A percentile compares a stretch with the other conserved stretches of the same genome.
These are phyloP conservation scores for Syzygium malaccense DNA, from an alignment of 441 rosid genomes.

Conservation along the genomic window DNA sequence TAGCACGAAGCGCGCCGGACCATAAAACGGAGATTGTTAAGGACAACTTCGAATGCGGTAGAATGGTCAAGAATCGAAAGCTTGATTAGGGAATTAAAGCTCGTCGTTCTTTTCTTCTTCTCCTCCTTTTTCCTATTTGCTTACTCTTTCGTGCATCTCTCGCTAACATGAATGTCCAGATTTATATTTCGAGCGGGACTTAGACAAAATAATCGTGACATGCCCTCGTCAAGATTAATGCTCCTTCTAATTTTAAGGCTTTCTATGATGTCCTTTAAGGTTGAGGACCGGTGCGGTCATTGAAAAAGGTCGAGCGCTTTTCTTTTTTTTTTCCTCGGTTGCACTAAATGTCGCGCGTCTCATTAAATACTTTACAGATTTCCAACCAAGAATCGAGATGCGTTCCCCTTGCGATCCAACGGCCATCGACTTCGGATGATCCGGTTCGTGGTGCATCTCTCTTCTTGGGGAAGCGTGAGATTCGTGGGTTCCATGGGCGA, in stretches of 20 bases:
- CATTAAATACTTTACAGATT: not conserved
- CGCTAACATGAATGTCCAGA: not conserved
- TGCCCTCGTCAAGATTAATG: too few species aligned
- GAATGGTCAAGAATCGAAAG: not conserved
- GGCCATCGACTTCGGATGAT: not conserved
- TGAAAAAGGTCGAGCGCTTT: accelerated
- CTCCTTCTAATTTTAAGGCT: too few species aligned
- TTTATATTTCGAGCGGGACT: not conserved
- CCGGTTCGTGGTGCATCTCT: not conserved
- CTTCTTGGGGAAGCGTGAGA: not conserved
- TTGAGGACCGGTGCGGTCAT: not conserved
- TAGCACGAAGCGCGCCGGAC: not conserved
- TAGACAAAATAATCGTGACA: not conserved
- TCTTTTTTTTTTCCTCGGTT: not conserved
- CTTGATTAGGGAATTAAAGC: not conserved
- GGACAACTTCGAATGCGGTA: not conserved
- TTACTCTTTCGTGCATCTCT: too few species aligned
- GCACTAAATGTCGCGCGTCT: not conserved
- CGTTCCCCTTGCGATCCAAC: not conserved
- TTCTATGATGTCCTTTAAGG: not conserved
- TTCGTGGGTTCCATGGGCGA: not conserved
- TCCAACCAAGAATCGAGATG: not conserved
- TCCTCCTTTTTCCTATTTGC: too few species aligned
- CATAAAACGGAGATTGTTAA: not conserved
- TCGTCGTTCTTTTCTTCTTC: too few species aligned